Conservation (phyloP, 306 rosid genomes). For the Dalbergia cultrata region DNA sequence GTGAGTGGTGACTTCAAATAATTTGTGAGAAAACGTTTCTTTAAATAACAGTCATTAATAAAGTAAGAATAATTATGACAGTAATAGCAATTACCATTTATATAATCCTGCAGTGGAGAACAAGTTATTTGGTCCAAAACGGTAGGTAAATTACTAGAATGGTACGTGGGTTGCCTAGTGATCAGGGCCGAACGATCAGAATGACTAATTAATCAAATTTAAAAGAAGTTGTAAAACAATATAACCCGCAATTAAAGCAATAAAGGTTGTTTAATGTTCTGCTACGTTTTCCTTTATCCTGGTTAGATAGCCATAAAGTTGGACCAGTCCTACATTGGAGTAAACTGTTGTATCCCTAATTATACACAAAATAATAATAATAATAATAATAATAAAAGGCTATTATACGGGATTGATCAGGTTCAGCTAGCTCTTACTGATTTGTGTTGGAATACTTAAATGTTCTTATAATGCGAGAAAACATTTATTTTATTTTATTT, state of each 20-base stretch:
- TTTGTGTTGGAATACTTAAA: too few relatives aligned
- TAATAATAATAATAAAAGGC: too few relatives aligned
- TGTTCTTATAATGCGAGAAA: too few relatives aligned
- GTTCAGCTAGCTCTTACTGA: too few relatives aligned
- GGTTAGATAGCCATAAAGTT: constrained; percentile 34
- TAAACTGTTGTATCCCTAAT: too few relatives aligned
- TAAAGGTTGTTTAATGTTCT: background rate
- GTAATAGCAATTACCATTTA: background rate
- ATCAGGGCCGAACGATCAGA: background rate
- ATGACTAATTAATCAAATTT: constrained; percentile 12
- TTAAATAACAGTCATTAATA: background rate
- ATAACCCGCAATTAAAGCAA: constrained; percentile 20
- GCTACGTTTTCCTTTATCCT: background rate
- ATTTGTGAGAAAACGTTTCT: background rate
- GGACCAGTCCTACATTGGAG: constrained; percentile 15
- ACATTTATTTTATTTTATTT: too few relatives aligned
- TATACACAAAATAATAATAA: too few relatives aligned
- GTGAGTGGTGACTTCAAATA: background rate
- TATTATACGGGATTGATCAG: too few relatives aligned
- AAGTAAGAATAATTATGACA: background rate
- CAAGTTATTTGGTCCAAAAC: background rate
- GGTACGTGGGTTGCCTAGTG: background rate
- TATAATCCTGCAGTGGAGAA: background rate
- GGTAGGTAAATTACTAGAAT: background rate
- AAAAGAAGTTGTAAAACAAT: background rate